These are phyloP conservation scores for Pyropia haitanensis DNA, from an alignment of 23 red algal species.

Conservation along the genomic window DNA sequence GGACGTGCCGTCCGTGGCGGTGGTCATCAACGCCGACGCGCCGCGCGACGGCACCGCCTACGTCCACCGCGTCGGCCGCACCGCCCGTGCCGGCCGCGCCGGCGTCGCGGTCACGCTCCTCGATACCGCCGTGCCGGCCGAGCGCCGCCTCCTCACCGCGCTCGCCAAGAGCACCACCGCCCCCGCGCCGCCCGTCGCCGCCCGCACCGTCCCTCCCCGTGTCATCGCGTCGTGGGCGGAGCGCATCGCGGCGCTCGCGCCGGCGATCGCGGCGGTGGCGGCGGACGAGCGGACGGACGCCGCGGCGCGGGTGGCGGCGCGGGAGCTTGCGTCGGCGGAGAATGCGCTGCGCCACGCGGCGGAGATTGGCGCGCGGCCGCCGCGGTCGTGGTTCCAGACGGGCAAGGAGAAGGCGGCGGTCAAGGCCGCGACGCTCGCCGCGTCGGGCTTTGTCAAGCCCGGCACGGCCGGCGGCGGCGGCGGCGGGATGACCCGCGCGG, in stretches of 20 bases:
- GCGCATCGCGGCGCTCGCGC: conserved; percentile 15
- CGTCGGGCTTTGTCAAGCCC: conserved; percentile 14
- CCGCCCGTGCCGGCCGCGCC: conserved; percentile 66
- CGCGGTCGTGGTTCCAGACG: conserved; percentile 84
- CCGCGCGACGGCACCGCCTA: conserved; percentile 70
- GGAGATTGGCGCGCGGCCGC: conserved; percentile 73
- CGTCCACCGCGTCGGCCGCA: conserved; percentile 91
- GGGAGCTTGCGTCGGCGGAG: conserved; percentile 60
- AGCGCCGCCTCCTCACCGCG: conserved; percentile 68
- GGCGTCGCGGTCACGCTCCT: conserved; percentile 76
- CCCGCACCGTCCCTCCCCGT: conserved; percentile 37
- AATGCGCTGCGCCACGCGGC: conserved; percentile 69
- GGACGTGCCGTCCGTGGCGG: conserved; percentile 74
- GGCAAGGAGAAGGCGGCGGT: conserved; percentile 38
- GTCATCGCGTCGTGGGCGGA: conserved; percentile 52
- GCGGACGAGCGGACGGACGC: conserved; percentile 55
- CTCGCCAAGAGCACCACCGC: conserved; percentile 54
- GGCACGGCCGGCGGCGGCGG: neutral
- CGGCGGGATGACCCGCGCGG: neutral
- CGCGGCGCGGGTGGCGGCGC: conserved; percentile 62
- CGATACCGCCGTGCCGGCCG: conserved; percentile 22
- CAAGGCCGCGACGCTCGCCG: conserved; percentile 17
- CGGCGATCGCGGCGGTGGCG: conserved; percentile 28
- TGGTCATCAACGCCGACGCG: conserved; percentile 90
- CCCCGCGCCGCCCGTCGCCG: conserved; percentile 14